A percentile compares a stretch with the other conserved stretches of the same genome.
These are phyloP conservation scores for Lophiostoma macrostomum DNA, from an alignment of 495 filamentous ascomycete genomes.

Conservation along the genomic window DNA sequence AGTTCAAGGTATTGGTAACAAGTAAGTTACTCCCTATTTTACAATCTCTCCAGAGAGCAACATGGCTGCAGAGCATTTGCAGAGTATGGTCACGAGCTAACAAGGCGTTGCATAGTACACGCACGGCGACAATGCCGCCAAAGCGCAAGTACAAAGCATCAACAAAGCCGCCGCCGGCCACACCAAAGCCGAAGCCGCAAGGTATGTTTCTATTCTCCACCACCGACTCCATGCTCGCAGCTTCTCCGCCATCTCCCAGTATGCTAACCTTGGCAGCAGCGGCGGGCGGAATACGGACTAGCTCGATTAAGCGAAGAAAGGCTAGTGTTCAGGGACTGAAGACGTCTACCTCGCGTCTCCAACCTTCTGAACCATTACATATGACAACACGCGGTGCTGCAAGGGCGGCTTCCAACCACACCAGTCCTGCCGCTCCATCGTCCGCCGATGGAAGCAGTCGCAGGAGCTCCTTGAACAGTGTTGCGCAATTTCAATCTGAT, in stretches of 20 bases:
- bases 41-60: no score
- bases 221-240: not conserved
- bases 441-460: slow-evolving; percentile 30
- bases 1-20: no score
- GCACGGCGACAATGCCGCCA: slow-evolving; percentile 22
- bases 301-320: slow-evolving; percentile 28
- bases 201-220: slow-evolving; percentile 10
- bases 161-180: slow-evolving; percentile 11
- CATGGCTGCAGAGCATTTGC: not conserved
- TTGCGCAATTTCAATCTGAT: slow-evolving; percentile 6
- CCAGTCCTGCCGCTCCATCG: slow-evolving; percentile 29
- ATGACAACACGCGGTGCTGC: slow-evolving; percentile 38
- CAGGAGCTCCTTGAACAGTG: slow-evolving; percentile 29
- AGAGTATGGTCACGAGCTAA: slow-evolving; percentile 22
- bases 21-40: no score
- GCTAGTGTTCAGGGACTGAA: slow-evolving; percentile 16
- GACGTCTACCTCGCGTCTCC: slow-evolving; percentile 34
- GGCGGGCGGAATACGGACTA: slow-evolving; percentile 8
- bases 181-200: not conserved
- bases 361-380: slow-evolving; percentile 37
- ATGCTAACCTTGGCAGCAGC: slow-evolving; percentile 14
- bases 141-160: slow-evolving; percentile 22
- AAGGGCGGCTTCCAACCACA: slow-evolving; percentile 32
- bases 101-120: not conserved
- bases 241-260: not conserved